Evolutionary conservation across 148 eudicot genomes (phyloP).

Genomic region (Drosera capensis): DNA sequence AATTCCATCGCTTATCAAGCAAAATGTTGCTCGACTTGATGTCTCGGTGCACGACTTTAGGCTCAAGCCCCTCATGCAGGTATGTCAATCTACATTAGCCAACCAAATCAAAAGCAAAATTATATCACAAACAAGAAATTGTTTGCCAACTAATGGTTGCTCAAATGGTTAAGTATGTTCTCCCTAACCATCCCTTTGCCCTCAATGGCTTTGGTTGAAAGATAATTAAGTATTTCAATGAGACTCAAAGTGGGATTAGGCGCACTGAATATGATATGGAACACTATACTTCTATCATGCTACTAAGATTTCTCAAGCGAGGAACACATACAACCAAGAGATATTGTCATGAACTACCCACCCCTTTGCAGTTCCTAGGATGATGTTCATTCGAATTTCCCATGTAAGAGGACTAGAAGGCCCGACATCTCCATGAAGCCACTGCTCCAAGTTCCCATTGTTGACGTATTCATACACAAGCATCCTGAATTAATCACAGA

Average conservation of each 20-base stretch:
- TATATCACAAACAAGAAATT: constrained; percentile 1
- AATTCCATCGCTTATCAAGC: constrained; percentile 68
- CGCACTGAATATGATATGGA: constrained; percentile 1
- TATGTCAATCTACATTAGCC: constrained; percentile 45
- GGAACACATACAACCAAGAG: too few species aligned
- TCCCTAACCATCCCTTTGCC: too few species aligned
- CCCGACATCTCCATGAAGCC: constrained; percentile 94
- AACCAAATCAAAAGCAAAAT: background rate
- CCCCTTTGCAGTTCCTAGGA: constrained; percentile 87
- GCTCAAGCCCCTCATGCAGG: constrained; percentile 91
- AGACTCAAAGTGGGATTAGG: too few species aligned
- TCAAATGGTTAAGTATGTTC: too few species aligned
- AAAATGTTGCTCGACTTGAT: constrained; percentile 85
- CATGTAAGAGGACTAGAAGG: constrained; percentile 69
- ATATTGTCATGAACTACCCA: too few species aligned
- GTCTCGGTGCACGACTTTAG: constrained; percentile 88
- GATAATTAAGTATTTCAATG: too few species aligned
- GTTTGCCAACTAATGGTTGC: too few species aligned
- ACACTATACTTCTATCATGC: too few species aligned
- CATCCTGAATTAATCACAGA: constrained; percentile 31
- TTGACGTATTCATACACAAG: constrained; percentile 87
- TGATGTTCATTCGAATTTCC: constrained; percentile 61
- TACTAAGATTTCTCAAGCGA: too few species aligned
- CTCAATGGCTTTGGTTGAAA: too few species aligned
- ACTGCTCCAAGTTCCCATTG: constrained; percentile 86